Evolutionary conservation across 2,329 filamentous ascomycete species (phyloP), one percentile per base, ranked within the genome.

Genomic region (Talaromyces sp.): DNA sequence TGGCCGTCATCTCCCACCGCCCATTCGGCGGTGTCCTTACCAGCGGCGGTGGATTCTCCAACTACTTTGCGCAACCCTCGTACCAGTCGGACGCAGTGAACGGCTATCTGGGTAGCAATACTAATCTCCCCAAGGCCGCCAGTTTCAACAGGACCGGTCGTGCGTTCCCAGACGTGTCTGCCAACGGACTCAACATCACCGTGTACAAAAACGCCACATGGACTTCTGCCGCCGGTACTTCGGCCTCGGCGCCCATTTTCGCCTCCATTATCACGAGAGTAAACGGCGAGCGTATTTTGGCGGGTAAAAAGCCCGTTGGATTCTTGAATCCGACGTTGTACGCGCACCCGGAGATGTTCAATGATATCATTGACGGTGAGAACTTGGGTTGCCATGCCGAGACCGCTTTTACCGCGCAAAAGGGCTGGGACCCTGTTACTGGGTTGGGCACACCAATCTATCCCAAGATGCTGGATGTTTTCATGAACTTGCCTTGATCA

Each of bases 251-350:
- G 0, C 88, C 88, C 0, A 74, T 84, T 0, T 83, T 85, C 26
- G 81, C 83, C 0, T 81, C 79, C 7, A 77, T 89, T 54, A 75
- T 89, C 38, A 77, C 82, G 1, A 77, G 88, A 4, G 72, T 89
- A 59, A 89, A 89, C 65, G 85, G 88, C 65, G 83, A 81, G 0
- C 75, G 84, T 35, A 70, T 87, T n/a, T 71, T 77, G 0, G 73
- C 71, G 6, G 81, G 81, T 3, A 80, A 82, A 68, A 67, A 77
- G 0, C 70, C 77, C 0, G 71, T 87, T 48, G 85, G 85, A 0
- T 87, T 84, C 73, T 62, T 87, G 54, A 87, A 87, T 65, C 84
- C 84, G 0, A 85, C 81, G 80, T 67, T 87, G 3, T 87, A 87
- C 67, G 69, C 32, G 24, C 21, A 60, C 31, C 54, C 58, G 12